These are phyloP conservation scores for Mallotus repandus DNA, from an alignment of 441 rosid species.

Conservation along the genomic window DNA sequence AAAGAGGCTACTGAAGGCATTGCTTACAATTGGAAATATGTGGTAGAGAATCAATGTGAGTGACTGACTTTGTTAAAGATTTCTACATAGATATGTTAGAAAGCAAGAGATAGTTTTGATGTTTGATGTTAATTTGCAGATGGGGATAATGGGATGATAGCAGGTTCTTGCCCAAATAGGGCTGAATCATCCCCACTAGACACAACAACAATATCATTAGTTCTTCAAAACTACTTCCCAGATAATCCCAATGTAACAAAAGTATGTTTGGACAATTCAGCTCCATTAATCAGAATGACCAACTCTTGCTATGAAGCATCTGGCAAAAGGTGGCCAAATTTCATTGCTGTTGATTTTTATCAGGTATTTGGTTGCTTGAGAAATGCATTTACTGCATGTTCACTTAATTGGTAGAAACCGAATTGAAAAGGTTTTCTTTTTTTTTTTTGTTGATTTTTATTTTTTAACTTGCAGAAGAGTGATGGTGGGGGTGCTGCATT, in stretches of 20 bases:
- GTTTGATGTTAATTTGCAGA: constrained; percentile 44
- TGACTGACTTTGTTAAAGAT: neutral
- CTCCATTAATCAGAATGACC: constrained; percentile 61
- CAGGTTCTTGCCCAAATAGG: constrained; percentile 69
- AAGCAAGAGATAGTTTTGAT: neutral
- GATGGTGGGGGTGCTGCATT: constrained; percentile 87
- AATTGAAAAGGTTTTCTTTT: neutral
- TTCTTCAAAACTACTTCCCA: constrained; percentile 71
- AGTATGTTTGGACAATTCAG: constrained; percentile 76
- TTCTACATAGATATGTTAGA: neutral
- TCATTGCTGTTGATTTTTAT: constrained; percentile 89
- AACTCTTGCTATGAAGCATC: constrained; percentile 68
- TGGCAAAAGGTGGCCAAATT: constrained; percentile 93
- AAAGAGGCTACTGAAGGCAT: constrained; percentile 90
- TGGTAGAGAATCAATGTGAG: constrained; percentile 85
- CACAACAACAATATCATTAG: constrained; percentile 51
- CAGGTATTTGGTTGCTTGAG: constrained; percentile 44
- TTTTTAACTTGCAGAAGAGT: constrained; percentile 48
- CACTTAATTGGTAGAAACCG: neutral
- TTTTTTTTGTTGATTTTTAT: neutral
- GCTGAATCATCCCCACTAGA: constrained; percentile 66
- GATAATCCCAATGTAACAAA: constrained; percentile 53
- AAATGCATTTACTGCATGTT: neutral
- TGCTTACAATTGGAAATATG: constrained; percentile 86
- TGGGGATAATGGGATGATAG: constrained; percentile 72